Conservation (phyloP, 2,329 filamentous ascomycete species). For the Paracamarosporium sp. region DNA sequence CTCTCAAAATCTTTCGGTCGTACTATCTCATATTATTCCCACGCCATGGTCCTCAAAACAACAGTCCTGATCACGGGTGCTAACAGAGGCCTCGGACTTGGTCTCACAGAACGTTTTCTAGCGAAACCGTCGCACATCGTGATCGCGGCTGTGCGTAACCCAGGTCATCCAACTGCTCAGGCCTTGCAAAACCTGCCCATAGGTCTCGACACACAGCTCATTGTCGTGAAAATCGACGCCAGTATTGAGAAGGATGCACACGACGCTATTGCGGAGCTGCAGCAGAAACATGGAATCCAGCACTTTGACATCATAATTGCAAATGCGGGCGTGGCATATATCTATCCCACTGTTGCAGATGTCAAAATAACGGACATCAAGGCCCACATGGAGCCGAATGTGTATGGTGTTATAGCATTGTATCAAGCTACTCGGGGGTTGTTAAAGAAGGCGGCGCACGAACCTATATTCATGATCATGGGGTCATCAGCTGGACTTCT, state of each 20-base stretch:
- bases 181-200: constrained; percentile 28
- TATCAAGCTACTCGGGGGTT: constrained; percentile 19
- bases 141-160: constrained; percentile 48
- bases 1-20: too few species aligned
- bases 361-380: constrained; percentile 8
- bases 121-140: constrained; percentile 45
- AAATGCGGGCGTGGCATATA: constrained; percentile 8
- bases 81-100: constrained; percentile 20
- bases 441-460: constrained; percentile 15
- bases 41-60: background rate
- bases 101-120: constrained; percentile 37
- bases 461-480: constrained; percentile 18
- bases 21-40: background rate
- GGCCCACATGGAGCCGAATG: constrained; percentile 17
- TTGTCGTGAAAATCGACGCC: constrained; percentile 9
- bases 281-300: constrained; percentile 12
- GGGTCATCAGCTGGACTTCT: constrained; percentile 16
- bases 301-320: constrained; percentile 21
- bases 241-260: constrained; percentile 10
- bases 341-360: constrained; percentile 5
- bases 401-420: constrained; percentile 18
- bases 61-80: background rate
- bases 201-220: constrained; percentile 1
- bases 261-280: constrained; percentile 9
- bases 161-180: constrained; percentile 22